Evolutionary conservation across 331 rosid species (phyloP), one percentile per base, ranked within the genome.

Genomic region (Pyracantha coccinea): DNA sequence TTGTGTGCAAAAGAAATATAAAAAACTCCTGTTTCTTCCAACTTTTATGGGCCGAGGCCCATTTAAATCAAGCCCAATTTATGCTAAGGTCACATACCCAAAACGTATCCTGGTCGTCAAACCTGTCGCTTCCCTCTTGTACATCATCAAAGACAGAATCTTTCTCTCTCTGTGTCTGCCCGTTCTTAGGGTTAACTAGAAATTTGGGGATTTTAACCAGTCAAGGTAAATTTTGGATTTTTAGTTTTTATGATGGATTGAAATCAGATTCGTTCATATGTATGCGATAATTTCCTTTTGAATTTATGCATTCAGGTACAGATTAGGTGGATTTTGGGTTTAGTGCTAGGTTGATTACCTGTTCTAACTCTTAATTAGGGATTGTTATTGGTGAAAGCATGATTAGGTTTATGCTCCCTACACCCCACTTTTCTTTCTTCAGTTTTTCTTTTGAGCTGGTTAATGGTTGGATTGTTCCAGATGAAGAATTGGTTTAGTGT

Each of bases 51-150:
- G 33, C 33, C 1, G 33, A 31, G 33, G 33, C 7, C 33, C 33
- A 31, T 31, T 31, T 31, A 31, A 31, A 31, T 31, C 33, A 5
- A 31, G 33, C 33, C 33, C 33, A 31, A 31, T 31, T 31, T 31
- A 31, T 31, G 33, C 33, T 5, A 31, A 31, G 33, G 33, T 31
- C 33, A 31, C 6, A 5, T 31, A 31, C 7, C 33, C 33, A 7
- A 54, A 54, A 47, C 23, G 14, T 0, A 81, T 84, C 88, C 10
- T 78, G 74, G 52, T 85, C 91, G 85, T 82, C 44, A 58, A 82
- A 7, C 5, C 7, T n/a, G 71, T 75, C 80, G 66, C 80, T 58
- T 9, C 67, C 29, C 62, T 21, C 32, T 72, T 72, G 77, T 87
- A 84, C 81, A 77, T 20, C 17, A 66, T 4, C 0, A 31, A 31